A percentile compares a stretch with the other conserved stretches of the same genome.
Evolutionary conservation across 108 stramenopile genomes (phyloP).

Genomic region (Cyclotella distinguenda): DNA sequence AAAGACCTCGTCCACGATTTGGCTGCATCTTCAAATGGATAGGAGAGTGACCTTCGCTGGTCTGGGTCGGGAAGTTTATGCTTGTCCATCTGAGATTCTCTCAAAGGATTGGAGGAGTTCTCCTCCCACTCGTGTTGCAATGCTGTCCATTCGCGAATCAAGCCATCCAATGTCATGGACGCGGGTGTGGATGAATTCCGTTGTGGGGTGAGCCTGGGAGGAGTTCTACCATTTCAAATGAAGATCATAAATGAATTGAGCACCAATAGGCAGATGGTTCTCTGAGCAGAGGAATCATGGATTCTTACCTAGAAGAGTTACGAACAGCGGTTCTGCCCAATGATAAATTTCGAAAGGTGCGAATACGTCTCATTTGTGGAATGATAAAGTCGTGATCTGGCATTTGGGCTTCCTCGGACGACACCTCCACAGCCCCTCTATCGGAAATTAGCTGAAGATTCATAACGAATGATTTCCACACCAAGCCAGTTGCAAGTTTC

Average conservation of each 20-base stretch:
- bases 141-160: conserved; percentile 46
- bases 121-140: conserved; percentile 36
- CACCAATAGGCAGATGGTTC: not conserved
- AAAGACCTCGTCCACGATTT: conserved; percentile 20
- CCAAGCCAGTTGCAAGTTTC: conserved; percentile 41
- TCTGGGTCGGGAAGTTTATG: conserved; percentile 22
- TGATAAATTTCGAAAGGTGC: conserved; percentile 35
- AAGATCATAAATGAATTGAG: not conserved
- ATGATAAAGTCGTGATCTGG: conserved; percentile 40
- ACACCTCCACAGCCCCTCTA: conserved; percentile 29
- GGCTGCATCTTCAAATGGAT: conserved; percentile 29
- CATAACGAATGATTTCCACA: conserved; percentile 51
- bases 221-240: conserved; percentile 4
- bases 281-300: not conserved
- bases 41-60: conserved; percentile 20
- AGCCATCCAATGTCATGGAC: conserved; percentile 43
- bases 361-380: conserved; percentile 27
- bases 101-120: conserved; percentile 32
- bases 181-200: conserved; percentile 11
- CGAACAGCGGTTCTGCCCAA: conserved; percentile 23
- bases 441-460: conserved; percentile 39
- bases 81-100: conserved; percentile 28
- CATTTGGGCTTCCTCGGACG: conserved; percentile 29
- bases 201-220: conserved; percentile 22
- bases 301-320: conserved; percentile 30